Evolutionary conservation across 208 protist genomes (phyloP).

Genomic region (Crithidia expoeki): DNA sequence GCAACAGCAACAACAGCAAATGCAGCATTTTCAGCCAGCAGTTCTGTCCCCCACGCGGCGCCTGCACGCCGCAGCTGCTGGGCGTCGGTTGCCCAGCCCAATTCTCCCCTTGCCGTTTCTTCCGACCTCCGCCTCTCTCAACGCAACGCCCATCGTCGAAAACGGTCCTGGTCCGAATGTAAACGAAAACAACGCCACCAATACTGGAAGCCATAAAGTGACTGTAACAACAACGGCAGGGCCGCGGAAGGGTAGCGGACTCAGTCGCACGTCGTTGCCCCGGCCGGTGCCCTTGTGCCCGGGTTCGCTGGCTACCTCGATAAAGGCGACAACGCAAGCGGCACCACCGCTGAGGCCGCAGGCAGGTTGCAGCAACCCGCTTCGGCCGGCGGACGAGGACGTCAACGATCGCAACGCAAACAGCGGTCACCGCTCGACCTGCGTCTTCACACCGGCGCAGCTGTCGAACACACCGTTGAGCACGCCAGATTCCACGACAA

Average conservation of each 20-base stretch:
- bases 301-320: neutral
- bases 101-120: neutral
- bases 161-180: neutral
- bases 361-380: conserved; percentile 18
- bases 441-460: neutral
- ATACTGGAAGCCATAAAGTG: neutral
- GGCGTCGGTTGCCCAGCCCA: neutral
- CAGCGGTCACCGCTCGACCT: too few relatives aligned
- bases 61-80: neutral
- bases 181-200: neutral
- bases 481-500: neutral
- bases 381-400: conserved; percentile 16
- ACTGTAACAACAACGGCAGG: neutral
- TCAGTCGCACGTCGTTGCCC: conserved; percentile 4
- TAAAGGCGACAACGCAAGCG: neutral
- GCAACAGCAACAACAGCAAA: neutral
- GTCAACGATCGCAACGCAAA: too few relatives aligned
- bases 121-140: neutral
- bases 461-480: neutral
- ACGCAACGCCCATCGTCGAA: neutral
- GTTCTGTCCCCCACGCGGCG: neutral
- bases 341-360: conserved; percentile 12
- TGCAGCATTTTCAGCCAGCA: neutral
- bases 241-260: conserved; percentile 1
- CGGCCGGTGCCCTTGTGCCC: conserved; percentile 3